phyloP scores from a whole-genome alignment of 2,329 filamentous ascomycete genomes.

The Ceratocystis diversiconidia region DNA sequence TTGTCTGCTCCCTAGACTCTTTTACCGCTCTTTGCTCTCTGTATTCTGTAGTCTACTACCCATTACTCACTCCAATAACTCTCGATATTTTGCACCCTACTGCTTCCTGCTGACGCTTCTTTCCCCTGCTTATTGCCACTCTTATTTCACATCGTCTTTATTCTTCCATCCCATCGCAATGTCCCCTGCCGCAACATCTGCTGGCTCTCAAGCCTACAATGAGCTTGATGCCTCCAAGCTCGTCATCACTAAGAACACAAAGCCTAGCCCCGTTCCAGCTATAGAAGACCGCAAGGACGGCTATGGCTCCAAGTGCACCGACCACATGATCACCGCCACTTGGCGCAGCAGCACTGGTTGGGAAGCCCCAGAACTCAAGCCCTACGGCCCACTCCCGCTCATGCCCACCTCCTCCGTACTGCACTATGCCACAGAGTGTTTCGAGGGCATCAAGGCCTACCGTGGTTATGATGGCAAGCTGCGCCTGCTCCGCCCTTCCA shows the following conservation, averaged over 20 bases:
- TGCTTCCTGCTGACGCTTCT: background rate
- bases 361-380: conserved; percentile 57
- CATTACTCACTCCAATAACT: background rate
- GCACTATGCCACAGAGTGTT: conserved; percentile 85
- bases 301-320: conserved; percentile 49
- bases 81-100: background rate
- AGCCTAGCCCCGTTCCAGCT: conserved; percentile 39
- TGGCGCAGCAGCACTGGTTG: conserved; percentile 57
- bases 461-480: conserved; percentile 62
- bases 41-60: background rate
- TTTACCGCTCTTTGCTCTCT: background rate
- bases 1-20: background rate
- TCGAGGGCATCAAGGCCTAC: conserved; percentile 74
- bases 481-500: conserved; percentile 62
- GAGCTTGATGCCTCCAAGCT: conserved; percentile 50
- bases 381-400: conserved; percentile 63
- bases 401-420: conserved; percentile 69
- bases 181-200: conserved; percentile 20
- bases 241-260: conserved; percentile 37
- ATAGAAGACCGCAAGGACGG: conserved; percentile 34
- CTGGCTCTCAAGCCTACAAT: conserved; percentile 35
- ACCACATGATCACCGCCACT: conserved; percentile 71
- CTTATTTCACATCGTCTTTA: background rate
- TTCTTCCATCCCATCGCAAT: conserved; percentile 7
- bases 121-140: background rate